Percentiles rank a stretch among this genome's conserved stretches.
Evolutionary conservation across 1,139 yeast species (phyloP).

Genomic region (Protomyces inundatus): DNA sequence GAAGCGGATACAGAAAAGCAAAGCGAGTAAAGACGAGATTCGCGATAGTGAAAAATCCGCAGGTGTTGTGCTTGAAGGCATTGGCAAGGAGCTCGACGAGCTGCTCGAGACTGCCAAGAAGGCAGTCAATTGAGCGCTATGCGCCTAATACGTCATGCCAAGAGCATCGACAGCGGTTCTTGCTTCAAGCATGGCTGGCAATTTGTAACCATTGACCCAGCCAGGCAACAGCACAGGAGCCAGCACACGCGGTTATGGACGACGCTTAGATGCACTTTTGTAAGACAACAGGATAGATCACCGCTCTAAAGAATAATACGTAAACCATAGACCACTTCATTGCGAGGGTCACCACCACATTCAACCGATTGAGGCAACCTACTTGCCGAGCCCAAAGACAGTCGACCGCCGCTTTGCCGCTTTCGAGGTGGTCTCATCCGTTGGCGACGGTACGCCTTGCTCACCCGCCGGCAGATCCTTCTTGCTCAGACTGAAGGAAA

Average conservation of each 20-base stretch:
- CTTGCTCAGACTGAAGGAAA: not conserved
- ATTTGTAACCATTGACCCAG: too few relatives aligned
- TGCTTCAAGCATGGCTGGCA: too few relatives aligned
- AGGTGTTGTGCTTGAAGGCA: not conserved
- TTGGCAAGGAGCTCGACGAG: not conserved
- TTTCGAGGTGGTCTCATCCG: not conserved
- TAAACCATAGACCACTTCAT: too few relatives aligned
- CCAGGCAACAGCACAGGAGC: too few relatives aligned
- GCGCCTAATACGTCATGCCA: too few relatives aligned
- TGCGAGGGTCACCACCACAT: too few relatives aligned
- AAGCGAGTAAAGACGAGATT: not conserved
- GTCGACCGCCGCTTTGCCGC: conserved; percentile 10
- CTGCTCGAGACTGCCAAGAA: not conserved
- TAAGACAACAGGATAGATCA: too few relatives aligned
- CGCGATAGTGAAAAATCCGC: not conserved
- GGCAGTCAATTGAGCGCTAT: not conserved
- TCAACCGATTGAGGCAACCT: not conserved
- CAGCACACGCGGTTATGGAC: too few relatives aligned
- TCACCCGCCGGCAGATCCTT: conserved; percentile 5
- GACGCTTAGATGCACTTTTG: too few relatives aligned
- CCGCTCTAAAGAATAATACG: too few relatives aligned
- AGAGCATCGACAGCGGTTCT: too few relatives aligned
- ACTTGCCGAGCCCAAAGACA: conserved; percentile 9
- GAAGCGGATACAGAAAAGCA: not conserved
- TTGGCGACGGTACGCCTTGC: not conserved